Conservation (phyloP, 768 basidiomycete species). For the Pleurotus djamor region DNA sequence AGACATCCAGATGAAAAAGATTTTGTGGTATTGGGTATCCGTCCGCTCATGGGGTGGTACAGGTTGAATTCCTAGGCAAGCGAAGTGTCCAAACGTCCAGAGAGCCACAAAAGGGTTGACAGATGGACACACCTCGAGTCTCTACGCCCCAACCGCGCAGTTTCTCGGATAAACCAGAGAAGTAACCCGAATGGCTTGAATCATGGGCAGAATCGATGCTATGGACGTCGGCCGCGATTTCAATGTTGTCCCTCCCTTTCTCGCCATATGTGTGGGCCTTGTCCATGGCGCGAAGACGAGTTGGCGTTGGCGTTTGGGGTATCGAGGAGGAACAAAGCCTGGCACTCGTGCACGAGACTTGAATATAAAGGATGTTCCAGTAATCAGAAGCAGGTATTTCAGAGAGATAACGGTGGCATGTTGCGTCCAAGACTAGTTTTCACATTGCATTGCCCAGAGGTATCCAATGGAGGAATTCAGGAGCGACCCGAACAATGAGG, state of each 20-base stretch:
- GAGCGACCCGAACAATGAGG: no score
- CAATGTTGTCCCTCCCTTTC: not conserved
- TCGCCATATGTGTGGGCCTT: not conserved
- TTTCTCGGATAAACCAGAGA: not conserved
- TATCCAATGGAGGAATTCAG: no score
- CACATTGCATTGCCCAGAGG: no score
- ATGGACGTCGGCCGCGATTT: not conserved
- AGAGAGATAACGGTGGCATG: no score
- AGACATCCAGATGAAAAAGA: conserved; percentile 80
- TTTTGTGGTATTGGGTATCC: conserved; percentile 61
- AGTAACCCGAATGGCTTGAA: not conserved
- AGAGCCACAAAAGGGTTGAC: not conserved
- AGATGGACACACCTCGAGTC: not conserved
- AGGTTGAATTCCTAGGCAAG: conserved; percentile 45
- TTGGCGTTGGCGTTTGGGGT: not conserved
- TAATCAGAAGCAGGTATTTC: no score
- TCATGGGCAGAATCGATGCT: not conserved
- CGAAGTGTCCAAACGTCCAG: not conserved
- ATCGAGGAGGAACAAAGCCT: no score
- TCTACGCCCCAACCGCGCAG: not conserved
- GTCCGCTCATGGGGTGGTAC: conserved; percentile 53
- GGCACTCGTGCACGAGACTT: no score
- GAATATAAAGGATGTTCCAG: no score
- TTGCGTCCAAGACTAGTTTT: no score
- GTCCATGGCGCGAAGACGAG: not conserved